Percentiles rank a stretch among this genome's conserved stretches.
These are phyloP conservation scores for Pythium insidiosum DNA, from an alignment of 352 stramenopile genomes.

Conservation along the genomic window DNA sequence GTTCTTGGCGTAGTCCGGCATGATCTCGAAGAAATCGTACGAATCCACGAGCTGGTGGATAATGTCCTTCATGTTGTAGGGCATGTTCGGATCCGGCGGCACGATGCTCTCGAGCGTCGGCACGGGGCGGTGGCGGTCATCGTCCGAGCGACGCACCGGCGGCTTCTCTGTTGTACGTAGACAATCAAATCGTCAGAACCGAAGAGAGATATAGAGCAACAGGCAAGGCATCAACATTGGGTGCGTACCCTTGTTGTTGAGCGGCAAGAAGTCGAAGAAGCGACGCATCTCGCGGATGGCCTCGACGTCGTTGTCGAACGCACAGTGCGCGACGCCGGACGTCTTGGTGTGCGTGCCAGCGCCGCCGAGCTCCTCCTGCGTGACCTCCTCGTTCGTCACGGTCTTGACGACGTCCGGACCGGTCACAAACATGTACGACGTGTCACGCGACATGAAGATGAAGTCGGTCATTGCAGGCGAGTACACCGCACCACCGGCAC, in stretches of 20 bases:
- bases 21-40: conserved; percentile 96
- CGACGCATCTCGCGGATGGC: conserved; percentile 90
- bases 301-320: conserved; percentile 96
- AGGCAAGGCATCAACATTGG: not conserved
- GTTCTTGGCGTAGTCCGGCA: conserved; percentile 96
- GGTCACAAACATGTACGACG: conserved; percentile 99
- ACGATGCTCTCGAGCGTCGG: conserved; percentile 91
- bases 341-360: conserved; percentile 93
- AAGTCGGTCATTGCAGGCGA: conserved; percentile 99
- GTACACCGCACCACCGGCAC: conserved; percentile 92
- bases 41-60: conserved; percentile 94
- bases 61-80: conserved; percentile 98
- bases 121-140: conserved; percentile 83
- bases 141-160: conserved; percentile 67
- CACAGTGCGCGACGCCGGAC: conserved; percentile 92
- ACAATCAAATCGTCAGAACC: not conserved
- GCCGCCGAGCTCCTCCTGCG: conserved; percentile 92
- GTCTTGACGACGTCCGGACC: conserved; percentile 98
- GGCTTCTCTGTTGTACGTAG: conserved; percentile 39
- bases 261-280: conserved; percentile 95
- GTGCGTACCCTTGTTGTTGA: conserved; percentile 77
- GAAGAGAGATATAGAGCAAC: no score
- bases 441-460: conserved; percentile 97
- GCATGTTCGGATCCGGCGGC: conserved; percentile 94
- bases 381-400: conserved; percentile 96